Conservation (phyloP, 2,329 filamentous ascomycete species). For the Colletotrichum lindemuthianum region DNA sequence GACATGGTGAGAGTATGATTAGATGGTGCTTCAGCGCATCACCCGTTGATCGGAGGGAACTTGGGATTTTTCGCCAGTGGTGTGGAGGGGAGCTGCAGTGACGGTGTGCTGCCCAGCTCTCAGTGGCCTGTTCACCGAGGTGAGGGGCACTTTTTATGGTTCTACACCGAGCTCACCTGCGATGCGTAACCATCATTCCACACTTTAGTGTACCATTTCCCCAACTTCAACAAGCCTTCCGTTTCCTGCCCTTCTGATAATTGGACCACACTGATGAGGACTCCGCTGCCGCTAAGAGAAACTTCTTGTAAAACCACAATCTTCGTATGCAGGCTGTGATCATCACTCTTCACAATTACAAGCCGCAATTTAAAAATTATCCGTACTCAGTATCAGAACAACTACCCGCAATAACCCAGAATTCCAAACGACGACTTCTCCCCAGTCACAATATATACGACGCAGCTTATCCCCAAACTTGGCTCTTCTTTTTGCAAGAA, state of each 20-base stretch:
- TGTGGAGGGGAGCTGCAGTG: conserved; percentile 36
- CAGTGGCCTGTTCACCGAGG: conserved; percentile 36
- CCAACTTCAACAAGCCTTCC: too few relatives aligned
- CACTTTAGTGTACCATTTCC: not conserved
- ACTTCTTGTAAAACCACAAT: too few relatives aligned
- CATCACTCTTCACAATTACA: too few relatives aligned
- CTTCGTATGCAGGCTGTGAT: too few relatives aligned
- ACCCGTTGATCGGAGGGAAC: conserved; percentile 29
- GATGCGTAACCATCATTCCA: not conserved
- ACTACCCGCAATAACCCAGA: too few relatives aligned
- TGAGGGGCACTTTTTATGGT: conserved; percentile 20
- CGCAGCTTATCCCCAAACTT: not conserved
- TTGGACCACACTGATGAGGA: too few relatives aligned
- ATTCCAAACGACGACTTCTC: not conserved
- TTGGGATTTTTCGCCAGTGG: conserved; percentile 33
- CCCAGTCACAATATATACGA: not conserved
- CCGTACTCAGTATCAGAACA: too few relatives aligned
- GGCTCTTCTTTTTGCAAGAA: not conserved
- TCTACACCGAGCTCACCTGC: not conserved
- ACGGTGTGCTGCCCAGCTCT: conserved; percentile 29
- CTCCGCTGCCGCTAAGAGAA: too few relatives aligned
- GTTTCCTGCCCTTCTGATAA: too few relatives aligned
- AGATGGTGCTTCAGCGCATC: conserved; percentile 32
- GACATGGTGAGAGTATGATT: conserved; percentile 22
- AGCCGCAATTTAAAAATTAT: too few relatives aligned